phyloP scores from a whole-genome alignment of 2,329 filamentous ascomycete genomes.

The Botrytis elliptica region DNA sequence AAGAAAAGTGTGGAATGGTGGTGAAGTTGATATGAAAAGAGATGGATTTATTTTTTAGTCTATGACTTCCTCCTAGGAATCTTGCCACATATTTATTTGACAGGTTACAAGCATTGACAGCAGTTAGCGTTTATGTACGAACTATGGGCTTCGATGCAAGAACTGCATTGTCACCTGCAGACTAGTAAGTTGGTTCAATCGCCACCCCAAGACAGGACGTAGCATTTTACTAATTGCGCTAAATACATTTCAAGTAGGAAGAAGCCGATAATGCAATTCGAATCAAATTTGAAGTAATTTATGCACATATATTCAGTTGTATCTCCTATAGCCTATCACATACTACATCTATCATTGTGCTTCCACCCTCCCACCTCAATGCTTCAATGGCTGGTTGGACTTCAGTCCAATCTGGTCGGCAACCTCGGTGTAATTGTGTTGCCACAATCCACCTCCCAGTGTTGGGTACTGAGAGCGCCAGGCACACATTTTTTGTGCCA shows the following conservation, averaged over 20 bases:
- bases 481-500: background rate
- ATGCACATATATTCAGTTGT: background rate
- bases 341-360: background rate
- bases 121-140: background rate
- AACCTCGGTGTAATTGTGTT: background rate
- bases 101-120: background rate
- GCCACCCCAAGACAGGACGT: background rate
- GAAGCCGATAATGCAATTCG: background rate
- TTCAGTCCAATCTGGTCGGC: background rate
- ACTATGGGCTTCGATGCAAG: background rate
- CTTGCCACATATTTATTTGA: background rate
- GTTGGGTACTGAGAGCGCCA: background rate
- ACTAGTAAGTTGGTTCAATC: background rate
- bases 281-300: background rate
- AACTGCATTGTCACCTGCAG: background rate
- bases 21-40: background rate
- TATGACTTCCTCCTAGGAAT: background rate
- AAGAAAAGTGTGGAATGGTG: background rate
- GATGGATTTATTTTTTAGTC: background rate
- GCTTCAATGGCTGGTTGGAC: background rate
- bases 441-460: background rate
- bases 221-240: background rate
- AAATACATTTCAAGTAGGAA: background rate
- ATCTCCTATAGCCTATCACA: background rate
- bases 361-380: background rate